These are phyloP conservation scores for Komagataella populi DNA, from an alignment of 805 yeast genomes.

Conservation along the genomic window DNA sequence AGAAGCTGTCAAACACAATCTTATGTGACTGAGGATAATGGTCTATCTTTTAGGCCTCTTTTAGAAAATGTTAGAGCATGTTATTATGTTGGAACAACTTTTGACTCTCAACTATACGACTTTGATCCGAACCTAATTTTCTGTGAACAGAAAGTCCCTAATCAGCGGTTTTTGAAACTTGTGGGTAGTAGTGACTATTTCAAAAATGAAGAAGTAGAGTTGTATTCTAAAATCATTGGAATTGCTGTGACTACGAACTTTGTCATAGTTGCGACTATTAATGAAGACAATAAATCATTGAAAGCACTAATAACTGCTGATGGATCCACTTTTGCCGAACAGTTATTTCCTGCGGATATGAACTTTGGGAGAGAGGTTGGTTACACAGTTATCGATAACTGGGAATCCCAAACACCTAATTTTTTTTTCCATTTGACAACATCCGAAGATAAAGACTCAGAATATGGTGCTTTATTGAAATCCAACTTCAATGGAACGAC, in stretches of 20 bases:
- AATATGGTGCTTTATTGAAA: conserved; percentile 71
- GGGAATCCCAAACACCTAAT: conserved; percentile 53
- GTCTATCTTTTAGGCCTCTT: conserved; percentile 44
- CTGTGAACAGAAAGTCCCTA: conserved; percentile 38
- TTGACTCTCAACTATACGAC: conserved; percentile 18
- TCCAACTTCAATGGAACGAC: conserved; percentile 89
- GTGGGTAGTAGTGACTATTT: conserved; percentile 44
- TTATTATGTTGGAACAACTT: conserved; percentile 47
- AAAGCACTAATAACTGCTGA: conserved; percentile 67
- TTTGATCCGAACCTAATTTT: conserved; percentile 38
- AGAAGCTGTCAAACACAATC: conserved; percentile 43
- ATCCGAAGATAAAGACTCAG: conserved; percentile 28
- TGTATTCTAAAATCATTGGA: conserved; percentile 54
- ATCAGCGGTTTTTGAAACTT: conserved; percentile 10
- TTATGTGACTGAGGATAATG: conserved; percentile 54
- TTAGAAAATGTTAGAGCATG: conserved; percentile 44
- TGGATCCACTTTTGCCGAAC: conserved; percentile 66
- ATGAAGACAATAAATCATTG: conserved; percentile 32
- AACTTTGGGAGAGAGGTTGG: conserved; percentile 49
- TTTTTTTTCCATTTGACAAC: conserved; percentile 79
- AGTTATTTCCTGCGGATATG: conserved; percentile 60
- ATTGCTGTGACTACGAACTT: conserved; percentile 61
- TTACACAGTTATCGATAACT: conserved; percentile 47
- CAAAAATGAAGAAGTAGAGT: conserved; percentile 18
- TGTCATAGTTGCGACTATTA: conserved; percentile 54